These are phyloP conservation scores for Moniliella sp. DNA, from an alignment of 1,284 basidiomycete genomes.

Conservation along the genomic window DNA sequence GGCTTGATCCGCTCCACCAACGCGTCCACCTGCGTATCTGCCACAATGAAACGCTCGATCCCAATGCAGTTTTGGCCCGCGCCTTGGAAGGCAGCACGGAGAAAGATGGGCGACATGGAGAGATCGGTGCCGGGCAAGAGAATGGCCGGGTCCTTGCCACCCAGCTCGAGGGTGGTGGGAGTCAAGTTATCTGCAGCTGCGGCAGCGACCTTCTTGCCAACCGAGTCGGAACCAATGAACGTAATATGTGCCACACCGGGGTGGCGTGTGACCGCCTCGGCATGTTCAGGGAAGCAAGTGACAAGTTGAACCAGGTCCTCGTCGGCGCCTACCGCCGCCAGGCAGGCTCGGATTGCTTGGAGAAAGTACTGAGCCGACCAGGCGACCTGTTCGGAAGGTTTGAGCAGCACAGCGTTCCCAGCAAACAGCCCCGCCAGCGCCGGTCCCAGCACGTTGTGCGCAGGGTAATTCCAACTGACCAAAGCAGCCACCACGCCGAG, in stretches of 20 bases:
- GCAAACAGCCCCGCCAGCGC: slow-evolving; percentile 70
- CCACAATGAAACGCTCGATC: slow-evolving; percentile 46
- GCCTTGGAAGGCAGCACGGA: slow-evolving; percentile 43
- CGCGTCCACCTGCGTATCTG: slow-evolving; percentile 49
- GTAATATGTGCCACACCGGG: slow-evolving; percentile 50
- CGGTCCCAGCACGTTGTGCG: slow-evolving; percentile 80
- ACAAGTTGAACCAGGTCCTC: slow-evolving; percentile 43
- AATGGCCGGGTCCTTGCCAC: slow-evolving; percentile 43
- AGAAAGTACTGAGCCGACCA: slow-evolving; percentile 37
- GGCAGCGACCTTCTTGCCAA: slow-evolving; percentile 61
- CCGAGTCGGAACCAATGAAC: slow-evolving; percentile 76
- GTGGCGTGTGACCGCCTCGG: slow-evolving; percentile 57
- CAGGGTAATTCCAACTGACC: slow-evolving; percentile 56
- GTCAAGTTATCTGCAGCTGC: slow-evolving; percentile 66
- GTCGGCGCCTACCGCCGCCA: slow-evolving; percentile 50
- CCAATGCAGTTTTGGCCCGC: slow-evolving; percentile 85
- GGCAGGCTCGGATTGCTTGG: slow-evolving; percentile 37
- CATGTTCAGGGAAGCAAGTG: slow-evolving; percentile 68
- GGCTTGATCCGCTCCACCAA: slow-evolving; percentile 39
- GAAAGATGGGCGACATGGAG: slow-evolving; percentile 37
- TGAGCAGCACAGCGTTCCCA: slow-evolving; percentile 72
- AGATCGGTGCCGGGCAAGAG: slow-evolving; percentile 38
- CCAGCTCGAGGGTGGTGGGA: slow-evolving; percentile 71
- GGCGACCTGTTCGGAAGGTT: slow-evolving; percentile 41
- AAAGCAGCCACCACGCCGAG: slow-evolving; percentile 78